phyloP scores from a whole-genome alignment of 2,329 filamentous ascomycete species.

The Aspergillus tubingensis region DNA sequence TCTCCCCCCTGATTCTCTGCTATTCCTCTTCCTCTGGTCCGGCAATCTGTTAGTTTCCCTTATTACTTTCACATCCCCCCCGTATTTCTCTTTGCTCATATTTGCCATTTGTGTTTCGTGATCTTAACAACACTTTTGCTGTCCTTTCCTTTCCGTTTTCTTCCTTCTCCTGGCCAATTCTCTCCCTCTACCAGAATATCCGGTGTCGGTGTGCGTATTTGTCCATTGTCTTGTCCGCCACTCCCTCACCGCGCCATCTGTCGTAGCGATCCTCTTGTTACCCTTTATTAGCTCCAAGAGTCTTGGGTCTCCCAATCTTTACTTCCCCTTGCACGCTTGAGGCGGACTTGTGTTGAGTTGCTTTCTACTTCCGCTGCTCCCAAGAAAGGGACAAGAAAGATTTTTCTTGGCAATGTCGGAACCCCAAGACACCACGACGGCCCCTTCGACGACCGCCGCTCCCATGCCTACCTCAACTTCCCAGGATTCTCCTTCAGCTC shows the following conservation, averaged over 20 bases:
- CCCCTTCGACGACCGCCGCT: slow-evolving; percentile 26
- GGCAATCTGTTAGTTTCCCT: slow-evolving; percentile 13
- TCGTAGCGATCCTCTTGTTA: neutral
- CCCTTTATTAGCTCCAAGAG: slow-evolving; percentile 2
- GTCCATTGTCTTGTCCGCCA: neutral
- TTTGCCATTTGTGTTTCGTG: neutral
- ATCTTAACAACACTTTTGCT: neutral
- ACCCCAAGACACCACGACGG: slow-evolving; percentile 34
- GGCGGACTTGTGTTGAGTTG: slow-evolving; percentile 15
- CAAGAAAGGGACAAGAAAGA: slow-evolving; percentile 35
- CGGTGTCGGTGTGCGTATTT: slow-evolving; percentile 3
- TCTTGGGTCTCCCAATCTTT: slow-evolving; percentile 7
- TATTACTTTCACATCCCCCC: slow-evolving; percentile 4
- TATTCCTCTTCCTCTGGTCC: slow-evolving; percentile 3
- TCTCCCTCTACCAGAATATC: slow-evolving; percentile 8
- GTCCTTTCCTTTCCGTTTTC: slow-evolving; percentile 5
- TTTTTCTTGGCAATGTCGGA: slow-evolving; percentile 47
- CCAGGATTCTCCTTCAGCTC: slow-evolving; percentile 27
- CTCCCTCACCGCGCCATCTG: slow-evolving; percentile 13
- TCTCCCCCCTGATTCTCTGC: slow-evolving; percentile 13
- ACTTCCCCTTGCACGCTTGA: neutral
- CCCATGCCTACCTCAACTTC: slow-evolving; percentile 27
- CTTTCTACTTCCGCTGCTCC: slow-evolving; percentile 31
- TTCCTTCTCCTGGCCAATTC: slow-evolving; percentile 12
- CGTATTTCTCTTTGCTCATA: neutral